These are phyloP conservation scores for Blastobotrys proliferans DNA, from an alignment of 1,139 yeast genomes.

Conservation along the genomic window DNA sequence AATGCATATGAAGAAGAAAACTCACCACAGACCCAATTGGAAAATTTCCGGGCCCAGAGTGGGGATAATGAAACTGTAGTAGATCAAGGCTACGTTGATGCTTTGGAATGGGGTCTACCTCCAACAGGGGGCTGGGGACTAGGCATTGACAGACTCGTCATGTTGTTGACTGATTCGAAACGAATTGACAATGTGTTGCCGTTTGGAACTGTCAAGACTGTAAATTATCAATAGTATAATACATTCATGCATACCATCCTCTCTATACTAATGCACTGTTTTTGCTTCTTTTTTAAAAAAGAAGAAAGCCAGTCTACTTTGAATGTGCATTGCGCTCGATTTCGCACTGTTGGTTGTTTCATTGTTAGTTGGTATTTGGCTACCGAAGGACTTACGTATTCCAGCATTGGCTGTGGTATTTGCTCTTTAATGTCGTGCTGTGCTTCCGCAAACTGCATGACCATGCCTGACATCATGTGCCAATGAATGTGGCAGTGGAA, in stretches of 20 bases:
- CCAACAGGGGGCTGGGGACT: constrained; percentile 99
- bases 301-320: no score
- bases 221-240: constrained; percentile 35
- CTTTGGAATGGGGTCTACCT: constrained; percentile 90
- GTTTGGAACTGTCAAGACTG: constrained; percentile 79
- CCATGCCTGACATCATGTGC: constrained; percentile 77
- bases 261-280: no score
- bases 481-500: constrained; percentile 84
- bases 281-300: no score
- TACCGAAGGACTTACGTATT: no score
- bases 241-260: no score
- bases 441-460: constrained; percentile 38
- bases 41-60: constrained; percentile 32
- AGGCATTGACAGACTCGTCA: constrained; percentile 83
- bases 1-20: constrained; percentile 98
- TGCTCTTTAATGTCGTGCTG: constrained; percentile 14
- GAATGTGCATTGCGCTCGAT: no score
- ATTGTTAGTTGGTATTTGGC: no score
- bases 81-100: constrained; percentile 64
- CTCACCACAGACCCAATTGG: constrained; percentile 67
- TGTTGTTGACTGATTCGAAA: constrained; percentile 62
- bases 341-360: no score
- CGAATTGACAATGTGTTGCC: constrained; percentile 78
- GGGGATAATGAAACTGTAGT: constrained; percentile 64
- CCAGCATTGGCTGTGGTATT: constrained; percentile 12